Evolutionary conservation across 164 flowering plant genomes (phyloP), one percentile per base, ranked within the genome.

Genomic region (Chloranthus sessilifolius): DNA sequence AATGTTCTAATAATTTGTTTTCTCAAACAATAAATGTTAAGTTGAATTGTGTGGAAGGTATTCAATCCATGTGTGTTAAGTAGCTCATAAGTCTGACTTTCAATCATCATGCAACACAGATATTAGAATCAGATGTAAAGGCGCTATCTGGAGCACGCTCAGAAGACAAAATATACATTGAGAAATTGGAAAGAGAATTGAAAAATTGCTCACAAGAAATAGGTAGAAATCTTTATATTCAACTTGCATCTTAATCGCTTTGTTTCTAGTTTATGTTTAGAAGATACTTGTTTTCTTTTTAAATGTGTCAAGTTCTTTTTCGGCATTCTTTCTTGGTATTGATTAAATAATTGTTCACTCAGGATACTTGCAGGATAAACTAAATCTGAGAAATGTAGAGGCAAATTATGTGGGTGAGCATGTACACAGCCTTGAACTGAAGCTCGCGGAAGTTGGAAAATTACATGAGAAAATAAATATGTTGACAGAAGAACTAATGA

Each of bases 331-430:
- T n/a, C n/a, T n/a, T n/a, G n/a, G n/a, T n/a, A 19, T 40, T 36
- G 17, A 21, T 17, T 14, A 29, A 52, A 21, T 14, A 49, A 14
- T 26, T 25, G 16, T 4, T 40, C 65, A 61, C 36, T 43, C 71
- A 84, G 97, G 74, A 67, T 77, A 74, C 52, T 56, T 85, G 67
- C 97, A 74, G 74, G 89, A 83, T 71, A 85, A 83, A 57, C 69
- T 84, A 47, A 76, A 63, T 67, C 41, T 70, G 40, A 82, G 83
- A 69, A 75, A 72, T 52, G 55, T 49, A 11, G 82, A 76, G 52
- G 74, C 75, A 0, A 61, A 65, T 43, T 61, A 50, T 65, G 58
- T 83, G 53, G 73, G 58, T 17, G 84, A 81, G 62, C 84, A 77
- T 62, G 73, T 76, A 2, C 67, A 66, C 44, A 61, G 59, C 65